Base-by-base conservation (phyloP, 441 rosid genomes). In the Arabidopsis hybrid region DNA sequence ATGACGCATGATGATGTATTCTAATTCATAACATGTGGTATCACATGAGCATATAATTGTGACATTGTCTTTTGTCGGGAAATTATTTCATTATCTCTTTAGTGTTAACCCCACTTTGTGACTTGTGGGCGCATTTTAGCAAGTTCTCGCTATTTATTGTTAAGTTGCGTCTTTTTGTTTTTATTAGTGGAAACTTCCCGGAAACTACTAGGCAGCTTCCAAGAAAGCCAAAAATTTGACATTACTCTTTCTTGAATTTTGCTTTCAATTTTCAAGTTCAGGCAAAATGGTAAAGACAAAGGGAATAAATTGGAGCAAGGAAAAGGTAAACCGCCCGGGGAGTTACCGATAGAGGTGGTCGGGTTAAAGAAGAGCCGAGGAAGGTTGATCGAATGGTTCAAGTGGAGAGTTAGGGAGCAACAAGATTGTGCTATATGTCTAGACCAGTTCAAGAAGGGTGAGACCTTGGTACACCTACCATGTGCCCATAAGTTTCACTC, bases 401-500 rank as follows among this genome's bases (percentile, higher is more conserved):
- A 84, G 29, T 85, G 95, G 95, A 85, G 83, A 57, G 83, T 82
- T 1, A 40, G 62, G 31, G 89, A 88, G 6, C 85, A 84, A 63
- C 89, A 89, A 14, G 96, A 89, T 49, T 94, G 93, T 61, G 87
- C 82, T 11, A 85, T 90, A 35, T 94, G 99, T 69, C 58, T 92
- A 38, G 97, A 94, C 36, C 46, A 40, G 74, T 87, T 90, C 79
- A 78, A 78, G 80, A 64, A 51, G 1, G 91, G 90, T n/a, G 88
- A 90, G 75, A 85, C 75, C 26, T 61, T 89, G 82, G 77, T 79
- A 14, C 82, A 83, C 78, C 78, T 87, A 7, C 89, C 87, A 0
- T 94, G 97, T 73, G 85, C 91, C 7, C 97, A 92, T 74, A 79
- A 82, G 88, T 92, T 87, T 82, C 97, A 92, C 60, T 53, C 83